Evolutionary conservation across 78 protist genomes (phyloP).

Genomic region (Dictyostelium firmibasis): DNA sequence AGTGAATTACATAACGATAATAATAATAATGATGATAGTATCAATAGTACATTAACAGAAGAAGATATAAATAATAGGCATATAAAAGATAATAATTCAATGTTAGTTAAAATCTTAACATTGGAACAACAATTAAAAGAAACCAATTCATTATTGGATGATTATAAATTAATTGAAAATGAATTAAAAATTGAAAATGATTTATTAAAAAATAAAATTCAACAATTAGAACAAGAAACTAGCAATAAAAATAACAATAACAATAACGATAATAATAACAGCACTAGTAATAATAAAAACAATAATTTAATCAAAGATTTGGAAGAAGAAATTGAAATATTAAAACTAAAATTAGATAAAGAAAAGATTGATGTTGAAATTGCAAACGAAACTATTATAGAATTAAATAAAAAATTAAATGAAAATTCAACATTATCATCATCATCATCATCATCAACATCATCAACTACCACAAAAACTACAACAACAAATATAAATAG

Average conservation of each 20-base stretch:
- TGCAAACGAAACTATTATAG: slow-evolving; percentile 54
- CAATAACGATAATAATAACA: neutral
- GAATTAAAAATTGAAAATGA: neutral
- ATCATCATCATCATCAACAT: no score
- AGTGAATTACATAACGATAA: neutral
- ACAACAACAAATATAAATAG: neutral
- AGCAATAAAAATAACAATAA: neutral
- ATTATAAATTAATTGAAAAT: neutral
- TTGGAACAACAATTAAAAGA: slow-evolving; percentile 6
- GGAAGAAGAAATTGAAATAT: neutral
- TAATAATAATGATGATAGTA: neutral
- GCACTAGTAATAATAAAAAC: neutral
- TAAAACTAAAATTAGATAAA: slow-evolving; percentile 7
- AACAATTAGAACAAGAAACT: neutral
- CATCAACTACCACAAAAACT: neutral
- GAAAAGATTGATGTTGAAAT: slow-evolving; percentile 41
- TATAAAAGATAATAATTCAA: neutral
- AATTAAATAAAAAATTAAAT: neutral
- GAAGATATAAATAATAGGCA: neutral
- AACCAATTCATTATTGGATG: neutral
- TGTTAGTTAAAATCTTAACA: neutral
- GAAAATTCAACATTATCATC: no score
- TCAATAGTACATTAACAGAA: neutral
- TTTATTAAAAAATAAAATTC: neutral
- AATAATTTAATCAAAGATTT: neutral